Evolutionary conservation across 805 yeast species (phyloP), one percentile per base, ranked within the genome.

Genomic region (Candida quercuum): DNA sequence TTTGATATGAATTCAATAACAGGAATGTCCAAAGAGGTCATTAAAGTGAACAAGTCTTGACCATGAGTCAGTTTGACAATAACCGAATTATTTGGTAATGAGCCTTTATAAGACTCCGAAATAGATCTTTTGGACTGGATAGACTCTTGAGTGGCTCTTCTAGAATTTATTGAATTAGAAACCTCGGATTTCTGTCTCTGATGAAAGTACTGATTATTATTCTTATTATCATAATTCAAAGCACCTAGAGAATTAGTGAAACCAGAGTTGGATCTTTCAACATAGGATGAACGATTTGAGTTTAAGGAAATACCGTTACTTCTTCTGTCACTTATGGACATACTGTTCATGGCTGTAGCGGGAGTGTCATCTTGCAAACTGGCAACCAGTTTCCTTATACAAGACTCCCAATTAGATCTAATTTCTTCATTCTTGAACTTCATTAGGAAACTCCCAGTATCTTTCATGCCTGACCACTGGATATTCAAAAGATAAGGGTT

Each of bases 381-480:
- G 3, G 48, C 38, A 3, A 63, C 71, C 37, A 78, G 59, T 33
- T 57, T 61, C 41, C 79, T 72, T 44, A 84, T 67, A 43, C 87
- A 74, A 3, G 66, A 57, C 41, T 76, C 86, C 98, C 98, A 93
- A 57, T 82, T 91, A 40, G 72, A 73, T 46, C 94, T 70, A 14
- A 71, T 69, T 57, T 93, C 98, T 52, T 89, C 97, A 36, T 82
- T 82, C 43, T 82, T 74, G 60, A 87, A 87, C 39, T 86, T 73
- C 55, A 93, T 71, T 14, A 87, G 76, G 49, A 93, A 88, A 15
- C 86, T 78, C 12, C 96, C 96, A 21, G 85, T 79, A 47, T 89
- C 97, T 51, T 78, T 80, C 36, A 81, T 78, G 8, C 95, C 93
- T n/a, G 80, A 76, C 93, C 93, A 85, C 13, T 85, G 74, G 10